Conservation (phyloP, 352 stramenopile genomes). For the Pythium vanterpoolii region DNA sequence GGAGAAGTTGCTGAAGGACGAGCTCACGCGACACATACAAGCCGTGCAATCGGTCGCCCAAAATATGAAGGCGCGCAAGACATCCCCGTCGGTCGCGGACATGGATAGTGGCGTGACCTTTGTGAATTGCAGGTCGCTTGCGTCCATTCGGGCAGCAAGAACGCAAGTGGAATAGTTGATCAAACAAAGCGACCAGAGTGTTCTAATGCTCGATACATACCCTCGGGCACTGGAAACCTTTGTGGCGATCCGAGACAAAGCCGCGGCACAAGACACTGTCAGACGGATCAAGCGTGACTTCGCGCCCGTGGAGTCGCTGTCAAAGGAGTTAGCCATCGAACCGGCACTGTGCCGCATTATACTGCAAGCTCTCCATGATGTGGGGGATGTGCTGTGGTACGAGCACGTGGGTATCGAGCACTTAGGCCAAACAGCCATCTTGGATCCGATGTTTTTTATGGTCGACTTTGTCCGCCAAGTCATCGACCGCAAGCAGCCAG, state of each 20-base stretch:
- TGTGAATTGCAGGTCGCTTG: not conserved
- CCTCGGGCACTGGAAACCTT: not conserved
- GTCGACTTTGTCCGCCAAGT: conserved; percentile 11
- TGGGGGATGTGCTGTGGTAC: conserved; percentile 14
- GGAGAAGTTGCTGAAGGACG: not conserved
- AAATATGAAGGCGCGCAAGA: not conserved
- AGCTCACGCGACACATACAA: not conserved
- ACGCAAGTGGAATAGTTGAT: not conserved
- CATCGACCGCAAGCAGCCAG: conserved; percentile 5
- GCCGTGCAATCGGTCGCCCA: not conserved
- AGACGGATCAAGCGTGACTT: not conserved
- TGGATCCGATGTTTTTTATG: conserved; percentile 2
- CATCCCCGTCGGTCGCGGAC: not conserved
- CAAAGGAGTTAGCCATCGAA: not conserved
- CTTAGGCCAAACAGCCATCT: not conserved
- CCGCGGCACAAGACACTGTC: not conserved
- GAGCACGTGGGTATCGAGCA: not conserved
- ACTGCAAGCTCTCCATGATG: conserved; percentile 6
- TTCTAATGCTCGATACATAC: not conserved
- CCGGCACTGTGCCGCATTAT: not conserved
- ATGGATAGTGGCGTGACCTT: not conserved
- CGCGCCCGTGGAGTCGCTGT: not conserved
- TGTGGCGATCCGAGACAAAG: not conserved
- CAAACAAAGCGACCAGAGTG: not conserved
- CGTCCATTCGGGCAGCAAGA: not conserved